Evolutionary conservation across 2,329 filamentous ascomycete species (phyloP).

Genomic region (Aureobasidium leucospermi): DNA sequence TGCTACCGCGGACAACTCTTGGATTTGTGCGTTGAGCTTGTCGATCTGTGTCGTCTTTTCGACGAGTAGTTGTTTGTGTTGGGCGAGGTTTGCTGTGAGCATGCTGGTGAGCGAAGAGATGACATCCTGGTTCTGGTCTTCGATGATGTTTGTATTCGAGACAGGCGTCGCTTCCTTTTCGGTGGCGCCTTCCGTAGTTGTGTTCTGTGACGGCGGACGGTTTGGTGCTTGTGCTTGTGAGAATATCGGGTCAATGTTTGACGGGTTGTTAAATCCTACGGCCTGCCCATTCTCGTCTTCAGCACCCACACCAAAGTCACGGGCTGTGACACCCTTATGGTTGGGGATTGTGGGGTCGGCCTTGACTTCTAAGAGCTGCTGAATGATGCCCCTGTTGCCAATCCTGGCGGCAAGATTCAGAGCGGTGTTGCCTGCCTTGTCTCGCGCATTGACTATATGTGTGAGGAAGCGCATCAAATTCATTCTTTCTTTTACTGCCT

Average conservation of each 20-base stretch:
- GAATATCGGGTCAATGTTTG: slow-evolving; percentile 16
- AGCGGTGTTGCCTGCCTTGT: slow-evolving; percentile 90
- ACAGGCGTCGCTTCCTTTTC: slow-evolving; percentile 35
- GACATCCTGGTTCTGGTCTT: slow-evolving; percentile 73
- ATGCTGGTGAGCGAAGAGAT: slow-evolving; percentile 76
- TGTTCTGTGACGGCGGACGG: slow-evolving; percentile 1
- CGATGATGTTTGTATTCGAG: slow-evolving; percentile 18
- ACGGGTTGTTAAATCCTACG: slow-evolving; percentile 21
- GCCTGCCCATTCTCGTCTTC: slow-evolving; percentile 42
- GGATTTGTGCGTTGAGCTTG: slow-evolving; percentile 70
- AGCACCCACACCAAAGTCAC: slow-evolving; percentile 89
- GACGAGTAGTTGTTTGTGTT: slow-evolving; percentile 73
- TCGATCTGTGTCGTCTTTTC: slow-evolving; percentile 80
- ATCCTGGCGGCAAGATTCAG: slow-evolving; percentile 90
- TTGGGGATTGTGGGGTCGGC: slow-evolving; percentile 91
- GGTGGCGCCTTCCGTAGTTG: slow-evolving; percentile 22
- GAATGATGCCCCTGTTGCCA: slow-evolving; percentile 88
- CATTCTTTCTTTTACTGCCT: slow-evolving; percentile 53
- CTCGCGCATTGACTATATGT: slow-evolving; percentile 92
- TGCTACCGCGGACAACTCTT: slow-evolving; percentile 70
- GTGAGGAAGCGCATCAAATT: slow-evolving; percentile 89
- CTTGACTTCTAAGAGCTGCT: slow-evolving; percentile 90
- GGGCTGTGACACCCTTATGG: slow-evolving; percentile 74
- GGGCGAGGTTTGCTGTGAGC: slow-evolving; percentile 67
- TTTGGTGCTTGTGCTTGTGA: slow-evolving; percentile 17